Base-by-base conservation (phyloP, 2,329 filamentous ascomycete species). In the Sporothrix humicola region DNA sequence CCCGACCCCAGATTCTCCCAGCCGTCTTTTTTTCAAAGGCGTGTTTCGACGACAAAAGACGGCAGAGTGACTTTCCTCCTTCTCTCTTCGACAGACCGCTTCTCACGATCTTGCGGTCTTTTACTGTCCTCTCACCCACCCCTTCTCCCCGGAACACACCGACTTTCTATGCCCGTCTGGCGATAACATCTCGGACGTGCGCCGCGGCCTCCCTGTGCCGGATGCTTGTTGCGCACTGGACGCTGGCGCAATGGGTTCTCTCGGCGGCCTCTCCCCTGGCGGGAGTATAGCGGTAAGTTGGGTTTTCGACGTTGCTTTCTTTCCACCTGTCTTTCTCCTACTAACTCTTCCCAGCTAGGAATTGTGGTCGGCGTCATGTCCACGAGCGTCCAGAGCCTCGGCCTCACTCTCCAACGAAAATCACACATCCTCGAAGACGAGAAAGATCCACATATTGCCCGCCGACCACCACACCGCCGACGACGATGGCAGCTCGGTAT, bases 401-500 rank as follows among this genome's bases (percentile, higher is more conserved):
- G 96, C 77, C 88, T 99, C 77, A 99, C 96, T 46, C 88, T 99
- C 37, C 96, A 99, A 84, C 93, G 96, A 81, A 98, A 99, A 84
- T 98, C 96, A 76, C 96, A 99, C 84, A 92, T 99, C 77, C 90
- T 98, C 80, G 96, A 99, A 85, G 96, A 99, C 84, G 94, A 97
- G 84, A 97, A 97, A 82, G 89, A 90, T 70, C 87, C 87, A 8
- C 91, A 93, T 81, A 90, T 96, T 83, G 85, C 91, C 74, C 91
- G 93, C 77, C 88, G 95, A 75, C 95, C 96, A 61, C 94, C 96
- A 4, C 97, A 98, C 83, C 92, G 92, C 80, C 89, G 96, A 79
- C 89, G 95, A 79, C 89, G 94, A 87, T 99, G 96, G 96, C 96
- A 98, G 88, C 85, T 97, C 76, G 96, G 96, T 73, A 98, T 99